Percentiles rank a stretch among this genome's conserved stretches.
These are phyloP conservation scores for Arthrobotrys entomopaga DNA, from an alignment of 2,329 filamentous ascomycete species.

Conservation along the genomic window DNA sequence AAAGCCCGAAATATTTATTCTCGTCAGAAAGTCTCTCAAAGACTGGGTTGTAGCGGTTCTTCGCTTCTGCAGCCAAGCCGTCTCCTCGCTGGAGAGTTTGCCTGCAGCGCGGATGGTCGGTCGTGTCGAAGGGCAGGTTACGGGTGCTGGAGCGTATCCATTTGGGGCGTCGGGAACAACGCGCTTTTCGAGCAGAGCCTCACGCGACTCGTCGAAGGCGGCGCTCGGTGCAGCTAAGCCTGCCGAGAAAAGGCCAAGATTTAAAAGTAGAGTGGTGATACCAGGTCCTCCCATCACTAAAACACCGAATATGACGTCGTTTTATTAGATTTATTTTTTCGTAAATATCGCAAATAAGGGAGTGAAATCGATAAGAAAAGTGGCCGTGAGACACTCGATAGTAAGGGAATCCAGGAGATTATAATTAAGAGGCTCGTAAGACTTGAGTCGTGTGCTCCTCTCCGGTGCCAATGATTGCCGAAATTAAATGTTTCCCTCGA, in stretches of 20 bases:
- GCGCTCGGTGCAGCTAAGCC: conserved; percentile 13
- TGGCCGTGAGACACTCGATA: conserved; percentile 2
- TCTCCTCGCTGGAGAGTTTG: conserved; percentile 68
- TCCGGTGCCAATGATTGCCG: conserved; percentile 9
- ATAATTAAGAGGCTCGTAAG: background rate
- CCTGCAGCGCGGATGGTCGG: conserved; percentile 36
- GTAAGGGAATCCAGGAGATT: background rate
- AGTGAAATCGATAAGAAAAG: conserved; percentile 23
- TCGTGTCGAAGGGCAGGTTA: conserved; percentile 46
- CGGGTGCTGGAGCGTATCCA: conserved; percentile 43
- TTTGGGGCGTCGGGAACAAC: conserved; percentile 45
- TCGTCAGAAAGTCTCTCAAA: conserved; percentile 78
- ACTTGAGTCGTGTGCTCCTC: background rate
- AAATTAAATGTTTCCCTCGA: conserved; percentile 32
- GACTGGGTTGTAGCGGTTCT: conserved; percentile 77
- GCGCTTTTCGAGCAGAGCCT: conserved; percentile 28
- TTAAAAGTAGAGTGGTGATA: conserved; percentile 25
- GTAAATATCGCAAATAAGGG: background rate
- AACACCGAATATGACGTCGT: background rate
- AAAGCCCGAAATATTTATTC: conserved; percentile 78
- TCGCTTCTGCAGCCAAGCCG: conserved; percentile 76
- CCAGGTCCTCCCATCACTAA: conserved; percentile 31
- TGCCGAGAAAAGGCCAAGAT: conserved; percentile 33
- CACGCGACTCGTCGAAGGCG: conserved; percentile 18
- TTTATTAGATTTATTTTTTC: conserved; percentile 16